A percentile compares a stretch with the other conserved stretches of the same genome.
phyloP scores from a whole-genome alignment of 768 basidiomycete genomes.

The Fomitopsis serialis region DNA sequence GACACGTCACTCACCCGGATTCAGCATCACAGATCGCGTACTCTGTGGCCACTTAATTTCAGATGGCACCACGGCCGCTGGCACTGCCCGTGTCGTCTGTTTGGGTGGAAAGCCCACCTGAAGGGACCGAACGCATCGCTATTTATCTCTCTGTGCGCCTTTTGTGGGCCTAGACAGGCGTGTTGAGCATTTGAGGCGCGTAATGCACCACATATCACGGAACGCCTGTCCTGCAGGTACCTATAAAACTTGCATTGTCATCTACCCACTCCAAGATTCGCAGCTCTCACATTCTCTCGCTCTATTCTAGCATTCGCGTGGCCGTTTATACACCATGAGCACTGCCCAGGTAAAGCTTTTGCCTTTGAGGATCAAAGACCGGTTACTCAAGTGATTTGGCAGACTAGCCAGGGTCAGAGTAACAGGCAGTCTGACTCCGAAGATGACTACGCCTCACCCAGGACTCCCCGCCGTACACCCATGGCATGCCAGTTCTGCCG shows the following conservation, averaged over 20 bases:
- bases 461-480: slow-evolving; percentile 40
- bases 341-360: too few species aligned
- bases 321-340: too few species aligned
- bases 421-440: background rate
- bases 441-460: background rate
- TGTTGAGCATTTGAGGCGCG: background rate
- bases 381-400: too few species aligned
- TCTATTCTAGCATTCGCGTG: too few species aligned
- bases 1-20: background rate
- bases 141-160: background rate
- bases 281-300: too few species aligned
- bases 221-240: background rate
- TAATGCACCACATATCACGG: background rate
- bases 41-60: background rate
- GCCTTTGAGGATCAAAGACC: too few species aligned
- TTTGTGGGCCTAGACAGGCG: background rate
- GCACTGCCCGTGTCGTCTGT: background rate
- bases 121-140: background rate
- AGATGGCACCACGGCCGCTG: background rate
- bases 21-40: background rate
- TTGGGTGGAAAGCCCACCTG: background rate
- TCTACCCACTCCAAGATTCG: too few species aligned
- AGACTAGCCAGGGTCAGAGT: background rate
- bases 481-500: slow-evolving; percentile 77
- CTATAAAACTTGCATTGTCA: background rate